Evolutionary conservation across 495 filamentous ascomycete genomes (phyloP).

Genomic region (Astrothelium subdiscretum): DNA sequence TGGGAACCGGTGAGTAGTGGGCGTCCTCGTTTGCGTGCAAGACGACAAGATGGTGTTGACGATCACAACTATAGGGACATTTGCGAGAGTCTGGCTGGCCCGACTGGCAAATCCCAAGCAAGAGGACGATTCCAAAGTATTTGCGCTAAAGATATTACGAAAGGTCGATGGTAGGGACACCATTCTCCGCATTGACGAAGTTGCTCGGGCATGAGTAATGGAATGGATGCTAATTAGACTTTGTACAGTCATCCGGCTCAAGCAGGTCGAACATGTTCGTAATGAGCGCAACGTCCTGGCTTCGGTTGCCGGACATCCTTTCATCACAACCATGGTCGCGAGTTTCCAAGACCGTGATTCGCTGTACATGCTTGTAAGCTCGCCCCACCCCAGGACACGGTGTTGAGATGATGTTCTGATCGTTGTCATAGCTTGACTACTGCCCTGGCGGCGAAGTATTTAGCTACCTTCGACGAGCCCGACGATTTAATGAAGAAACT

Average conservation of each 20-base stretch:
- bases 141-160: constrained; percentile 84
- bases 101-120: constrained; percentile 34
- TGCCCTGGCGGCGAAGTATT: constrained; percentile 94
- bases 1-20: constrained; percentile 61
- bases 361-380: constrained; percentile 77
- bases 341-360: constrained; percentile 84
- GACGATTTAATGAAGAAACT: constrained; percentile 75
- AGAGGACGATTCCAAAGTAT: constrained; percentile 51
- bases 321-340: constrained; percentile 83
- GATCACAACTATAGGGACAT: constrained; percentile 55
- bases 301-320: constrained; percentile 83
- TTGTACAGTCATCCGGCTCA: constrained; percentile 72
- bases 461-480: constrained; percentile 74
- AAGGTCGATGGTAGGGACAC: constrained; percentile 59
- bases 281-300: constrained; percentile 83
- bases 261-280: constrained; percentile 95
- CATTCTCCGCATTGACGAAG: neutral
- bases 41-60: constrained; percentile 23
- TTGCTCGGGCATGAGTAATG: neutral
- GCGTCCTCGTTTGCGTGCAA: neutral
- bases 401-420: neutral
- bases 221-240: neutral
- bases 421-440: constrained; percentile 56
- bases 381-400: neutral
- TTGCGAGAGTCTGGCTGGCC: constrained; percentile 88